Base-by-base conservation (phyloP, 768 basidiomycete species). In the Suillus lakei region DNA sequence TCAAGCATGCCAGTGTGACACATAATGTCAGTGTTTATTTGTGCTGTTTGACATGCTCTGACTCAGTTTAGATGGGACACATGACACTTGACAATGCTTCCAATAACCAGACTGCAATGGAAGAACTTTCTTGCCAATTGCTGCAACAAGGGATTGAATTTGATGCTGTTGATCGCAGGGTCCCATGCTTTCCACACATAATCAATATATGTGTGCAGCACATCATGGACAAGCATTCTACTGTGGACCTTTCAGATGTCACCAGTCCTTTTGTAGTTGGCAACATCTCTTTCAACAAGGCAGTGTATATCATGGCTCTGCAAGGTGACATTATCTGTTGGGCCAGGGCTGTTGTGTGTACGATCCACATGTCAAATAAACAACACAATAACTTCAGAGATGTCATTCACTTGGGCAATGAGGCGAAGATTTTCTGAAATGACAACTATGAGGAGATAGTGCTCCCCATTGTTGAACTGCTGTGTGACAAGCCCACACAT, bases 401-500 rank as follows among this genome's bases (percentile, higher is more conserved):
- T 5, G 13, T 5, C 46, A 48, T 48, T 26, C 4, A 0, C 46
- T 13, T 13, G 23, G 46, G 46, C 23, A 48, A 48, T 26, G 46
- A 48, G 4, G 23, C 10, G 12, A 26, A 48, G 46, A 23, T 23
- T 23, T 48, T 48, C 13, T 5, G 5, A 48, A 26, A 26, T 6
- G 12, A 23, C 46, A 23, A 23, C 3, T 2, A 13, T 26, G 23
- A 23, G 12, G 23, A 48, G 23, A 13, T 48, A 48, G 4, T 23
- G 46, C 46, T 68, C 12, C 67, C 62, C 2, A 10, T 48, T 32
- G 13, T 63, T 3, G 50, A 61, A 58, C 50, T 66, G 4, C 30
- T 66, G 13, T 70, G 75, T 1, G 77, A 84, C 64, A 76, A 84
- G 0, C 23, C 64, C 3, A 82, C 80, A 0, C 66, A 73, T 0